These are phyloP conservation scores for Ceratobasidium sp. DNA, from an alignment of 1,284 basidiomycete species.

Conservation along the genomic window DNA sequence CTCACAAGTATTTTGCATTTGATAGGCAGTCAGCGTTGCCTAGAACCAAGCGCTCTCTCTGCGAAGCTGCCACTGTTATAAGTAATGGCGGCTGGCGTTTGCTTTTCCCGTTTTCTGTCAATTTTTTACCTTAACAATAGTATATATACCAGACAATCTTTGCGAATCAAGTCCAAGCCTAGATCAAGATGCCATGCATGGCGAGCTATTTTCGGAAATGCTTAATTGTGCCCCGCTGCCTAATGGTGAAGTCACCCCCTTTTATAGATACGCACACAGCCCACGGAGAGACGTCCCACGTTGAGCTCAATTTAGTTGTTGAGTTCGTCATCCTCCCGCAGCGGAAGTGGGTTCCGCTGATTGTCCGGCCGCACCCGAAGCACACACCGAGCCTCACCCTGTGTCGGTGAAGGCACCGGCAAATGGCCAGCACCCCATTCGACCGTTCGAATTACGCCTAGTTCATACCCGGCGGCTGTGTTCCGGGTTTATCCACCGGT, in stretches of 20 bases:
- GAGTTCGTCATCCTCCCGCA: background rate
- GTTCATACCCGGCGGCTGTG: background rate
- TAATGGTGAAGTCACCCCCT: too few species aligned
- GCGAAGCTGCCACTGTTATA: too few species aligned
- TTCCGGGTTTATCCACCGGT: background rate
- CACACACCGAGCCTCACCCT: background rate
- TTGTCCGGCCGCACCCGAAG: background rate
- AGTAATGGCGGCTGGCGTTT: too few species aligned
- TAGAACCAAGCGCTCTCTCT: too few species aligned
- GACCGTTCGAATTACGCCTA: too few species aligned
- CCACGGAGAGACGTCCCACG: too few species aligned
- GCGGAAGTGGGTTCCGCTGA: background rate
- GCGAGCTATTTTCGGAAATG: too few species aligned
- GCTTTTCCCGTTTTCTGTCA: conserved; percentile 13
- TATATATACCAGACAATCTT: conserved; percentile 23
- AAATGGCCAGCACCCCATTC: background rate
- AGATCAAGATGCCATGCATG: background rate
- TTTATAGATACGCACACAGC: too few species aligned
- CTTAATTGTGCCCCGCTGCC: too few species aligned
- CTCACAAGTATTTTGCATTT: too few species aligned
- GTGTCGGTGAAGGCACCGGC: background rate
- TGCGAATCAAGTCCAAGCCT: background rate
- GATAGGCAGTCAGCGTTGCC: too few species aligned
- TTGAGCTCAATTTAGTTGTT: background rate
- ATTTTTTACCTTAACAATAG: conserved; percentile 33